Percentiles rank a stretch among this genome's conserved stretches.
phyloP scores from a whole-genome alignment of 176 grass and related monocot species.

The Aegilops tauschii region DNA sequence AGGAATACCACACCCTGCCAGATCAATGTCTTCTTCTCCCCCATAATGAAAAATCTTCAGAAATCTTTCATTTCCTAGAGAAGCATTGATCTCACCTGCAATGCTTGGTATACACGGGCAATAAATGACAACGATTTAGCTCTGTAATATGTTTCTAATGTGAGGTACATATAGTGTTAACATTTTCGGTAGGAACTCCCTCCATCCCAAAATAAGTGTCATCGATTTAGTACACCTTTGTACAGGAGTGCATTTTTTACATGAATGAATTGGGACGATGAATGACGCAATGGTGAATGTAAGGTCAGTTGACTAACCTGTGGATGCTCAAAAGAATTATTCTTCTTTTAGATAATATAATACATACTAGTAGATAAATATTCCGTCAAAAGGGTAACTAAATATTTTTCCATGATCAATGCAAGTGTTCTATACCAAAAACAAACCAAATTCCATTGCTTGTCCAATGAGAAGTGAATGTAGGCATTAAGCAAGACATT shows the following conservation, averaged over 20 bases:
- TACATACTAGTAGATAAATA: background rate
- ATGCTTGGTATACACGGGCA: background rate
- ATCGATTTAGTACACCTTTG: no score
- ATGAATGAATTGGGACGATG: background rate
- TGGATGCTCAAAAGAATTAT: no score
- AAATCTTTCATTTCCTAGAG: background rate
- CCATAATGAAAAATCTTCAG: background rate
- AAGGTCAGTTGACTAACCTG: background rate
- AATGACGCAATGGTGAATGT: background rate
- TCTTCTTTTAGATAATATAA: no score
- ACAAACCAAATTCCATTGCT: no score
- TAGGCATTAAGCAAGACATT: constrained; percentile 95
- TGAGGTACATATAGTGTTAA: background rate
- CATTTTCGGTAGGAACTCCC: no score
- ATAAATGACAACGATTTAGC: background rate
- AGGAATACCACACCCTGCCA: background rate
- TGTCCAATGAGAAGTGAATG: constrained; percentile 88
- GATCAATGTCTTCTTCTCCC: background rate
- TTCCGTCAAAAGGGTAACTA: constrained; percentile 2
- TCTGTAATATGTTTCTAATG: background rate
- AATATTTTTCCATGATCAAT: no score
- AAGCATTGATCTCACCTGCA: background rate
- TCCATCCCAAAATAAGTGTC: no score
- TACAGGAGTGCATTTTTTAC: background rate
- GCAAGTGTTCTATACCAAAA: no score